Conservation (phyloP, 2,329 filamentous ascomycete genomes). For the Teratosphaeriaceae sp. region DNA sequence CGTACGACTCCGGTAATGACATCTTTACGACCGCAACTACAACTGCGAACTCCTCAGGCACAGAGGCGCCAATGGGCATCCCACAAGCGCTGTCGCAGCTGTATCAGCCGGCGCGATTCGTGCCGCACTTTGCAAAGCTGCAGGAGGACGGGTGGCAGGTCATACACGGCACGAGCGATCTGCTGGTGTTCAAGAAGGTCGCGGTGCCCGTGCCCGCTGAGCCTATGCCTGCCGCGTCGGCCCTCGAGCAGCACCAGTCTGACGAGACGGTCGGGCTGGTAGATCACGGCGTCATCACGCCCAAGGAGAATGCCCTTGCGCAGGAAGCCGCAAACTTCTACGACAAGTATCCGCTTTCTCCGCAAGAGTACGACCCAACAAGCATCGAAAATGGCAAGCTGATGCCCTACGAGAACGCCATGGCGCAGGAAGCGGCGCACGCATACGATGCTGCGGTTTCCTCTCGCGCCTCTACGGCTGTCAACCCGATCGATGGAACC, state of each 20-base stretch:
- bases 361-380: slow-evolving; percentile 9
- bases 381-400: slow-evolving; percentile 11
- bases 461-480: slow-evolving; percentile 12
- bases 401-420: slow-evolving; percentile 12
- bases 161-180: slow-evolving; percentile 54
- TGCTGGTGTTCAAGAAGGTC: slow-evolving; percentile 61
- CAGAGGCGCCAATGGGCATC: slow-evolving; percentile 48
- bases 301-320: slow-evolving; percentile 9
- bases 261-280: slow-evolving; percentile 6
- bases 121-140: slow-evolving; percentile 55
- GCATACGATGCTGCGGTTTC: slow-evolving; percentile 8
- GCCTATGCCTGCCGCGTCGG: too few relatives aligned
- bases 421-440: slow-evolving; percentile 13
- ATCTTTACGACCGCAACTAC: slow-evolving; percentile 55
- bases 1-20: slow-evolving; percentile 55
- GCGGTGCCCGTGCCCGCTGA: too few relatives aligned
- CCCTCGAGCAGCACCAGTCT: too few relatives aligned
- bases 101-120: slow-evolving; percentile 57
- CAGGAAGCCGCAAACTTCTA: slow-evolving; percentile 7
- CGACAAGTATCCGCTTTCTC: slow-evolving; percentile 6
- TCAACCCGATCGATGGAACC: slow-evolving; percentile 53
- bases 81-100: slow-evolving; percentile 55
- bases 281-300: slow-evolving; percentile 19
- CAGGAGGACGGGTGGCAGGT: slow-evolving; percentile 60
- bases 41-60: slow-evolving; percentile 44